Evolutionary conservation across 768 basidiomycete species (phyloP), one percentile per base, ranked within the genome.

Genomic region (Rhizopogon vesiculosus): DNA sequence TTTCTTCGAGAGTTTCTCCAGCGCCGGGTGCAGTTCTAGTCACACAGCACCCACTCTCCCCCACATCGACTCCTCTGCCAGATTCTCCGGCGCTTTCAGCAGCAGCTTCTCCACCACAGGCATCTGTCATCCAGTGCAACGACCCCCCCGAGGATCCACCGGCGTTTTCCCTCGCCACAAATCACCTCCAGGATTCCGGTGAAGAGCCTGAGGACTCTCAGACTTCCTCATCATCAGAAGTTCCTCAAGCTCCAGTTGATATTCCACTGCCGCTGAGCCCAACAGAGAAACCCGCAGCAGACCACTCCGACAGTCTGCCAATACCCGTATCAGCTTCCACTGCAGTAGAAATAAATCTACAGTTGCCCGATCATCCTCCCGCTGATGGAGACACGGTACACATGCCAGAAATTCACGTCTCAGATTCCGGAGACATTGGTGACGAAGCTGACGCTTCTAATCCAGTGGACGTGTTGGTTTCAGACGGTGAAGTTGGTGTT

Each of bases 1-100:
- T 57, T 1, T 77, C 82, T 18, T 63, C 72, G 6, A 73, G 71
- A 41, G 66, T 71, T 16, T 78, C 83, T 3, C 76, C 83, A 12
- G 58, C 66, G 7, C 71, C 78, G 18, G 56, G 54, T 52, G 25
- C 45, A 15, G 55, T 57, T 41, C 62, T 61, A 16, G 66, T 65
- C 45, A 46, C 61, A 38, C 72, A 69, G 18, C 66, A 69, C 42
- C 71, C 76, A 18, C 64, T 72, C 33, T 79, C 79, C 10, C 78
- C 80, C 7, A 63, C 72, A 39, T 76, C 72, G 3, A 72, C 66
- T 12, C 77, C 82, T 29, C 60, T 79, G 13, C 78, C 80, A 16
- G 75, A 72, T 12, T 76, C 76, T 13, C 74, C 77, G 5, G 55
- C 61, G 8, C 65, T 51, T 39, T 28, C 46, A 22, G 9, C 44